phyloP scores from a whole-genome alignment of 192 early-diverging fungal species.

The Backusella luteola region DNA sequence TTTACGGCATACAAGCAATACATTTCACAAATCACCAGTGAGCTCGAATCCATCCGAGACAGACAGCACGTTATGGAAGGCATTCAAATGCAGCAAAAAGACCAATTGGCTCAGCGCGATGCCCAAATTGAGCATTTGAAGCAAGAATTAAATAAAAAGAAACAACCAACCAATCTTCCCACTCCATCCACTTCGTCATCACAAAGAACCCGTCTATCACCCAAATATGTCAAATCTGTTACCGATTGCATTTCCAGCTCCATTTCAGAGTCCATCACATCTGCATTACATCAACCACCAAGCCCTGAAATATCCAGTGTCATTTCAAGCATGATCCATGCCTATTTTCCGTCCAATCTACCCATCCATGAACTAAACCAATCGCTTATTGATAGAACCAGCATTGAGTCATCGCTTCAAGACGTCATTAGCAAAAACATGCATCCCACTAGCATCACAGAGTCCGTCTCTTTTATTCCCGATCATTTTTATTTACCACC shows the following conservation, averaged over 20 bases:
- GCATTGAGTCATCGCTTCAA: background rate
- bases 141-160: background rate
- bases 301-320: background rate
- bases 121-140: slow-evolving; percentile 9
- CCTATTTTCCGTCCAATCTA: background rate
- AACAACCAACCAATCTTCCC: background rate
- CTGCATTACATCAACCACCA: background rate
- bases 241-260: background rate
- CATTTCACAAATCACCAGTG: background rate
- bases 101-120: background rate
- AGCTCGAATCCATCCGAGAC: slow-evolving; percentile 1
- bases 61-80: background rate
- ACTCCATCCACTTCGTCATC: background rate
- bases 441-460: background rate
- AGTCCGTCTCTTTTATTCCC: background rate
- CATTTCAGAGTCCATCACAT: background rate
- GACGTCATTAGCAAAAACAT: background rate
- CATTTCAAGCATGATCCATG: background rate
- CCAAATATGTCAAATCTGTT: background rate
- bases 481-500: background rate
- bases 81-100: background rate
- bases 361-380: background rate
- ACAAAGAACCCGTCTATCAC: background rate
- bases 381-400: background rate
- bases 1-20: slow-evolving; percentile 4